phyloP scores from a whole-genome alignment of 179 eudicot genomes.

The Beta macrorhiza region DNA sequence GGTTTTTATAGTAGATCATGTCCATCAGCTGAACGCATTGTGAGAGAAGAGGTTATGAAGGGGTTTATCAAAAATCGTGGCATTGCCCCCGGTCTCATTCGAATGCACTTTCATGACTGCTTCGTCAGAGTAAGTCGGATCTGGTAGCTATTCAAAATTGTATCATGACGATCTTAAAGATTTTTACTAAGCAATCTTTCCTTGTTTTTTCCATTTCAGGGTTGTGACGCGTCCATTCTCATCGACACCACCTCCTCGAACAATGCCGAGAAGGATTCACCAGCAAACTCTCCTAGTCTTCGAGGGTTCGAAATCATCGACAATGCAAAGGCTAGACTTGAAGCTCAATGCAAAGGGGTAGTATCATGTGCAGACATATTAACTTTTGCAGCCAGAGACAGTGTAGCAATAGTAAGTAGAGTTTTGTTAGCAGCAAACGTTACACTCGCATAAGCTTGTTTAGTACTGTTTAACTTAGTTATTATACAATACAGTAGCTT shows the following conservation, averaged over 20 bases:
- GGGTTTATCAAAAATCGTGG: slow-evolving; percentile 48
- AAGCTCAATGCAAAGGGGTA: slow-evolving; percentile 48
- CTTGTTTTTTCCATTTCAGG: slow-evolving; percentile 35
- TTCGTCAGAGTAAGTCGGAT: slow-evolving; percentile 66
- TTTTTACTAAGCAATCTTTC: background rate
- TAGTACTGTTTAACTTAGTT: background rate
- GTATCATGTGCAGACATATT: slow-evolving; percentile 94
- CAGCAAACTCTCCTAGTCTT: slow-evolving; percentile 64
- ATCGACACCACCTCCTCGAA: slow-evolving; percentile 63
- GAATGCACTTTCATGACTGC: slow-evolving; percentile 90
- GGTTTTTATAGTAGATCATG: slow-evolving; percentile 55
- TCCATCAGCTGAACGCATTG: slow-evolving; percentile 45
- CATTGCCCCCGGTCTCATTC: slow-evolving; percentile 64
- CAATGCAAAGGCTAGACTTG: slow-evolving; percentile 65
- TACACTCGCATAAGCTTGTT: background rate
- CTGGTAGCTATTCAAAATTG: too few species aligned
- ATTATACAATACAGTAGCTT: background rate
- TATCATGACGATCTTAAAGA: background rate
- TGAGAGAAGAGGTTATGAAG: slow-evolving; percentile 44
- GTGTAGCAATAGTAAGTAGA: slow-evolving; percentile 54
- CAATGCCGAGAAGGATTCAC: slow-evolving; percentile 77
- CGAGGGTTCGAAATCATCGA: slow-evolving; percentile 83
- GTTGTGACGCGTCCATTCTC: slow-evolving; percentile 92
- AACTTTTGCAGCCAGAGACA: slow-evolving; percentile 89
- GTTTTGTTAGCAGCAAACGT: background rate